A percentile compares a stretch with the other conserved stretches of the same genome.
Conservation (phyloP, 352 stramenopile species). For the Pythium scleroteichum region DNA sequence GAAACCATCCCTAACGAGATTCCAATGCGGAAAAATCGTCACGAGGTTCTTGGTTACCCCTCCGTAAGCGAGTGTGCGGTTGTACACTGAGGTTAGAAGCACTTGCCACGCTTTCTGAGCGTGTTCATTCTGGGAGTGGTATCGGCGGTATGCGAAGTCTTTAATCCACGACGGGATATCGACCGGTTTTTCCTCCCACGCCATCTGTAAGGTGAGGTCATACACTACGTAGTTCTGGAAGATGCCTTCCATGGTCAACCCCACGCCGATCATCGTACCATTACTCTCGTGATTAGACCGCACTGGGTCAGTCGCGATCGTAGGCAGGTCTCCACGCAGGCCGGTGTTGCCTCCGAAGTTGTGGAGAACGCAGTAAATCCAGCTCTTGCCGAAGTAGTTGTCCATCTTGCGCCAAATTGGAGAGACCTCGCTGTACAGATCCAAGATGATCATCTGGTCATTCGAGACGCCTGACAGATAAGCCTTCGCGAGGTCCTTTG, state of each 20-base stretch:
- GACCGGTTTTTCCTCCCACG: constrained; percentile 50
- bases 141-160: constrained; percentile 55
- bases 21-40: constrained; percentile 68
- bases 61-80: constrained; percentile 60
- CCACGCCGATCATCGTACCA: constrained; percentile 74
- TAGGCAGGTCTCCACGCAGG: constrained; percentile 71
- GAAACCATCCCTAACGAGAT: constrained; percentile 62
- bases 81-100: constrained; percentile 69
- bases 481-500: constrained; percentile 51
- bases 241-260: constrained; percentile 85
- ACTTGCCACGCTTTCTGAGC: constrained; percentile 54
- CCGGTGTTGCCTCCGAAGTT: constrained; percentile 84
- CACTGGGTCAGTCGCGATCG: constrained; percentile 52
- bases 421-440: constrained; percentile 77
- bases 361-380: constrained; percentile 85
- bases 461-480: constrained; percentile 41
- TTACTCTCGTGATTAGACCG: constrained; percentile 42
- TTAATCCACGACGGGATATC: constrained; percentile 51
- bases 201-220: constrained; percentile 74
- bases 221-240: constrained; percentile 89
- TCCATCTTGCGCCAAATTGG: constrained; percentile 74
- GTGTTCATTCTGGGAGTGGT: constrained; percentile 55
- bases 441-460: constrained; percentile 68
- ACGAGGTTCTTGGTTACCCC: constrained; percentile 77
- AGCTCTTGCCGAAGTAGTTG: constrained; percentile 82